Conservation (phyloP, 2,329 filamentous ascomycete species). For the Fusarium cyanostomum region DNA sequence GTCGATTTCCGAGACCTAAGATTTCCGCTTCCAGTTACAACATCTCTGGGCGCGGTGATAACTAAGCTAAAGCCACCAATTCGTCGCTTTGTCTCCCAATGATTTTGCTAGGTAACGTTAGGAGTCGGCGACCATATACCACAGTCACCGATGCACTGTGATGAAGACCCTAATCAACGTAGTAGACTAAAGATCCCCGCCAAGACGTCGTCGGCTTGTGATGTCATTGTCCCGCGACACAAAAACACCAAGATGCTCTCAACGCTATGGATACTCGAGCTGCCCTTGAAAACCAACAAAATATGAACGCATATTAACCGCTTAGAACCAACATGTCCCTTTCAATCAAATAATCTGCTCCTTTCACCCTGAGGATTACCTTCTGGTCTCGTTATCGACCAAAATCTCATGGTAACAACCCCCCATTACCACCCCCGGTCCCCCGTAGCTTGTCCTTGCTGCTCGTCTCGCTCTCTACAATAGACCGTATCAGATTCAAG, state of each 20-base stretch:
- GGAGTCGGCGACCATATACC: neutral
- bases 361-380: no score
- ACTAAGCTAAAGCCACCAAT: slow-evolving; percentile 19
- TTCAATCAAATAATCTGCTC: neutral
- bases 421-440: neutral
- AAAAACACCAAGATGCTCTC: neutral
- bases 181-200: neutral
- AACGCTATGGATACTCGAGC: neutral
- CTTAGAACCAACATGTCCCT: no score
- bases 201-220: neutral
- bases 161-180: neutral
- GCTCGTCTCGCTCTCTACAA: slow-evolving; percentile 61
- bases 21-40: slow-evolving; percentile 13
- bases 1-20: neutral
- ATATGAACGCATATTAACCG: neutral
- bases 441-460: slow-evolving; percentile 25
- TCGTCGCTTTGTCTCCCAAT: neutral
- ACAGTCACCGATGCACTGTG: slow-evolving; percentile 1
- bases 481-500: slow-evolving; percentile 64
- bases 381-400: neutral
- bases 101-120: no score
- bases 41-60: slow-evolving; percentile 23
- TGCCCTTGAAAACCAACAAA: neutral
- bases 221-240: slow-evolving; percentile 7
- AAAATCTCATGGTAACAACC: neutral